Percentiles rank a stretch among this genome's conserved stretches.
Conservation (phyloP, 805 yeast genomes). For the Candida maltosa region DNA sequence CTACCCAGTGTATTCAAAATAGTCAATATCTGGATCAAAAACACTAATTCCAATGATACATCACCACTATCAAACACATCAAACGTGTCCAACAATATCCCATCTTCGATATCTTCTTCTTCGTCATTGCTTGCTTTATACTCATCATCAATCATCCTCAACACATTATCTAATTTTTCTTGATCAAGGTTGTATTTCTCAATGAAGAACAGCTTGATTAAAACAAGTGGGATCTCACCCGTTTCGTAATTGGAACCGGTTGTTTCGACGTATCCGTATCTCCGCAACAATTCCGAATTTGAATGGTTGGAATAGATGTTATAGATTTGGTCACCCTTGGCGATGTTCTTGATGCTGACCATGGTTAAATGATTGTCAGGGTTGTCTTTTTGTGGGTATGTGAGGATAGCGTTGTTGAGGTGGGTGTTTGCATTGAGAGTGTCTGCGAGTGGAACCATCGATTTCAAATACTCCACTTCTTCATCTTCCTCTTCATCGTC, state of each 20-base stretch:
- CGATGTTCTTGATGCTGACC: slow-evolving; percentile 62
- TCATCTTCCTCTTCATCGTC: slow-evolving; percentile 17
- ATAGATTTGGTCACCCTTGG: slow-evolving; percentile 69
- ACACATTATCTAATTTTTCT: slow-evolving; percentile 31
- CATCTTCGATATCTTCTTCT: slow-evolving; percentile 35
- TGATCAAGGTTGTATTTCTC: slow-evolving; percentile 15
- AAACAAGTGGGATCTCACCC: slow-evolving; percentile 62
- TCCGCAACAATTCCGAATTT: slow-evolving; percentile 82
- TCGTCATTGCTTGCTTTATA: slow-evolving; percentile 29
- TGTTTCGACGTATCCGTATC: slow-evolving; percentile 87
- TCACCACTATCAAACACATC: slow-evolving; percentile 61
- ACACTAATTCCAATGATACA: slow-evolving; percentile 53
- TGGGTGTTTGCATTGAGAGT: slow-evolving; percentile 82
- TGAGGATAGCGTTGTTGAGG: slow-evolving; percentile 69
- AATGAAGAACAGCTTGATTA: slow-evolving; percentile 36
- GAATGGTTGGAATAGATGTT: slow-evolving; percentile 91
- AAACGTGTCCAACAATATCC: slow-evolving; percentile 48
- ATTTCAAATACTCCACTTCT: slow-evolving; percentile 47
- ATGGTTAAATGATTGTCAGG: too few species aligned
- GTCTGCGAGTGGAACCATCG: slow-evolving; percentile 94
- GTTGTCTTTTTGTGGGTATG: slow-evolving; percentile 41
- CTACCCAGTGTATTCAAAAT: slow-evolving; percentile 19
- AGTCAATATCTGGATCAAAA: slow-evolving; percentile 52
- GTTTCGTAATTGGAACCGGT: slow-evolving; percentile 73
- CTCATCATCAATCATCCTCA: slow-evolving; percentile 24